Evolutionary conservation across 306 rosid genomes (phyloP).

Genomic region (Corylus heterophylla): DNA sequence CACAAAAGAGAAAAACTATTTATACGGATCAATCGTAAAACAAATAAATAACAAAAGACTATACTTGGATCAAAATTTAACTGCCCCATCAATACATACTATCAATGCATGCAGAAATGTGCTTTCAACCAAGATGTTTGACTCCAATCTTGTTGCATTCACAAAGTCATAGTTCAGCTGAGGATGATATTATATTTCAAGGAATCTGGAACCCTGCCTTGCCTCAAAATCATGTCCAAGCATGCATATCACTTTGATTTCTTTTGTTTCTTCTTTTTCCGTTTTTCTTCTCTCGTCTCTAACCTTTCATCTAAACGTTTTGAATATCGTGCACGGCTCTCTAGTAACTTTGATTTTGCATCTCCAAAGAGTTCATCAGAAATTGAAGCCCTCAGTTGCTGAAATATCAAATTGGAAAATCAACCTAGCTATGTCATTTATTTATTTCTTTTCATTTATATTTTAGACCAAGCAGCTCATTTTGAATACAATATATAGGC

Average conservation of each 20-base stretch:
- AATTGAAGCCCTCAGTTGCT: conserved; percentile 82
- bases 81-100: too few relatives aligned
- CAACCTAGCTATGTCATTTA: too few relatives aligned
- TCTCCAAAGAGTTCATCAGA: conserved; percentile 78
- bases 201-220: not conserved
- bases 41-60: too few relatives aligned
- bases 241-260: conserved; percentile 25
- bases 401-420: conserved; percentile 30
- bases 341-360: conserved; percentile 69
- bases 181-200: too few relatives aligned
- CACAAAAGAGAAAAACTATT: too few relatives aligned
- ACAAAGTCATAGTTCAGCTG: too few relatives aligned
- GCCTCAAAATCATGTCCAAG: conserved; percentile 18
- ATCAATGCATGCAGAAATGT: too few relatives aligned
- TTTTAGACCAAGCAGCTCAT: conserved; percentile 3
- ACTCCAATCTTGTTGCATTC: too few relatives aligned
- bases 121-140: too few relatives aligned
- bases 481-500: not conserved
- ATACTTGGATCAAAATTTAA: too few relatives aligned
- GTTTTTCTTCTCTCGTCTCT: conserved; percentile 48
- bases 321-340: conserved; percentile 67
- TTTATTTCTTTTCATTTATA: not conserved
- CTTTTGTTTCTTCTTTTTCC: conserved; percentile 55
- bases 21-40: too few relatives aligned
- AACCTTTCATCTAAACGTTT: conserved; percentile 62